These are phyloP conservation scores for Pseudoturritis turrita DNA, from an alignment of 345 rosid species.

Conservation along the genomic window DNA sequence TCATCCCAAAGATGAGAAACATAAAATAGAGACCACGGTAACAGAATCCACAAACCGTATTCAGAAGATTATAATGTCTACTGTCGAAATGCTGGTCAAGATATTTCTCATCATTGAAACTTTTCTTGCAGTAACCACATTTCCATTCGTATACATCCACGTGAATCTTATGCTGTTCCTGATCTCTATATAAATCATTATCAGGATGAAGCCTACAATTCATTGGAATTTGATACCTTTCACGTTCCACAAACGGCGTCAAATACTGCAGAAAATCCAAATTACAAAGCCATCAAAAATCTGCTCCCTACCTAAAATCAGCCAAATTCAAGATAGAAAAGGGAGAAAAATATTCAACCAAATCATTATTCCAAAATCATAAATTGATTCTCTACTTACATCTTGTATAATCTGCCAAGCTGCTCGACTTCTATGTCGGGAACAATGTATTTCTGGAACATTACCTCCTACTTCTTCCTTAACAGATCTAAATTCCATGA, in stretches of 20 bases:
- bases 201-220: slow-evolving; percentile 79
- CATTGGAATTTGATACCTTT: slow-evolving; percentile 48
- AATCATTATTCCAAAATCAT: not conserved
- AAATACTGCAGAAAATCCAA: slow-evolving; percentile 50
- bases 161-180: slow-evolving; percentile 82
- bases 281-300: not conserved
- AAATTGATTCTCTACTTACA: slow-evolving; percentile 32
- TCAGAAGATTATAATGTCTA: slow-evolving; percentile 77
- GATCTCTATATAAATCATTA: slow-evolving; percentile 82
- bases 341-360: not conserved
- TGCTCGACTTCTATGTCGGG: slow-evolving; percentile 81
- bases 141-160: slow-evolving; percentile 74
- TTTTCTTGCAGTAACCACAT: slow-evolving; percentile 94
- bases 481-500: slow-evolving; percentile 34
- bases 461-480: slow-evolving; percentile 25
- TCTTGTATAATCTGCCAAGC: slow-evolving; percentile 82
- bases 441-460: slow-evolving; percentile 73
- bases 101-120: slow-evolving; percentile 75
- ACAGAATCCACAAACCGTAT: slow-evolving; percentile 55
- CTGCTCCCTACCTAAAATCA: not conserved
- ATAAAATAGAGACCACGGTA: not conserved
- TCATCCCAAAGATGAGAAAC: not conserved
- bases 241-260: slow-evolving; percentile 82
- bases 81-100: slow-evolving; percentile 78
- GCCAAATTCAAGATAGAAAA: not conserved